Percentiles rank a stretch among this genome's conserved stretches.
Evolutionary conservation across 2,329 filamentous ascomycete species (phyloP).

Genomic region (Xylariales sp.): DNA sequence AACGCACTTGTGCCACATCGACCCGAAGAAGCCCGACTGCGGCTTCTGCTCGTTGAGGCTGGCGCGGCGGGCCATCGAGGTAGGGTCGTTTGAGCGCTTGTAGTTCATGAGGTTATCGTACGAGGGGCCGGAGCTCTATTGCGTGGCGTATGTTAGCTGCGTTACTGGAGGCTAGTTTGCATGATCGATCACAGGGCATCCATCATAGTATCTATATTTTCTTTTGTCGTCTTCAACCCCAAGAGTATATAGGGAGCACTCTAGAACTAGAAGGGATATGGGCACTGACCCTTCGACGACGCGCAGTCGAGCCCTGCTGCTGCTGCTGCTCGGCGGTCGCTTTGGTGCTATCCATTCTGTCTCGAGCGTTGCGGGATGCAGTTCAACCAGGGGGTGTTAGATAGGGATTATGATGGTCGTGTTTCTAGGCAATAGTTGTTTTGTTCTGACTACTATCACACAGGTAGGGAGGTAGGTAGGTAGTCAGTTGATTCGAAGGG

Average conservation of each 20-base stretch:
- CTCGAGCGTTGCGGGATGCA: constrained; percentile 6
- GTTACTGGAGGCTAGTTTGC: not conserved
- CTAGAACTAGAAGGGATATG: not conserved
- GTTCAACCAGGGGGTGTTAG: not conserved
- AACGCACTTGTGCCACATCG: constrained; percentile 68
- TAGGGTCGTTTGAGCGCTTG: constrained; percentile 60
- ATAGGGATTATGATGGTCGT: not conserved
- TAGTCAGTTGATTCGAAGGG: not conserved
- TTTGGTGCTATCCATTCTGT: constrained; percentile 44
- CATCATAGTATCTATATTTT: too few relatives aligned
- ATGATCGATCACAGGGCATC: too few relatives aligned
- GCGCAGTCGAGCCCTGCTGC: constrained; percentile 29
- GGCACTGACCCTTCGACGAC: constrained; percentile 44
- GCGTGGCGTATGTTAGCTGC: not conserved
- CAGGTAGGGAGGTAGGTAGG: not conserved
- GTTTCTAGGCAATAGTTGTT: constrained; percentile 4
- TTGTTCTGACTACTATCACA: constrained; percentile 2
- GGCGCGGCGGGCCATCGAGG: constrained; percentile 60
- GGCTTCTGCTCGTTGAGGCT: constrained; percentile 66
- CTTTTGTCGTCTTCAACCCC: not conserved
- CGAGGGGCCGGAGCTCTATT: constrained; percentile 60
- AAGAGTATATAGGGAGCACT: not conserved
- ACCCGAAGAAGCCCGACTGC: constrained; percentile 61
- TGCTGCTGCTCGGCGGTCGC: constrained; percentile 8
- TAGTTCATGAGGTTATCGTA: constrained; percentile 65